phyloP scores from a whole-genome alignment of 129 eudicot genomes.

The Rutidosis leptorrhynchoides region DNA sequence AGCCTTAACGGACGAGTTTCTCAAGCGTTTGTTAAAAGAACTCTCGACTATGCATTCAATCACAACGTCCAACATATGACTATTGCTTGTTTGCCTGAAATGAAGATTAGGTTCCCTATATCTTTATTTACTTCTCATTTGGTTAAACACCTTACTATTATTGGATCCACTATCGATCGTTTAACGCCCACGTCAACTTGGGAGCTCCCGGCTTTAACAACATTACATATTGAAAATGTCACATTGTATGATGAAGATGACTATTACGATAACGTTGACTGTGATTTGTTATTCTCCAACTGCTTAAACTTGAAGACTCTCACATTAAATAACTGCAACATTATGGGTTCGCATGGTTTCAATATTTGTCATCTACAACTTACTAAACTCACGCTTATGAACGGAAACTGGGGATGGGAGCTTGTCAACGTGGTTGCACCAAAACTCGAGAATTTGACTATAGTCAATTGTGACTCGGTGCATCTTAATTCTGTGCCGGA shows the following conservation, averaged over 20 bases:
- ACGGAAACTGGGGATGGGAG: neutral
- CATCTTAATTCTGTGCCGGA: neutral
- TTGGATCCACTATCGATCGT: neutral
- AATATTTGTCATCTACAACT: neutral
- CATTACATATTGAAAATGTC: neutral
- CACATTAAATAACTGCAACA: conserved; percentile 1
- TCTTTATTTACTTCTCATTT: neutral
- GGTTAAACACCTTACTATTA: neutral
- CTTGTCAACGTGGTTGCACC: conserved; percentile 3
- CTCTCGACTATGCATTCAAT: conserved; percentile 18
- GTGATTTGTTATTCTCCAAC: conserved; percentile 14
- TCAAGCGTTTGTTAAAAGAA: conserved; percentile 5
- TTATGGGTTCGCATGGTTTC: neutral
- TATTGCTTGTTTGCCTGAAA: conserved; percentile 1
- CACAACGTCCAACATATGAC: conserved; percentile 21
- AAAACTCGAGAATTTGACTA: neutral
- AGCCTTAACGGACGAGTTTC: conserved; percentile 4
- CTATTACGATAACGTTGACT: too few relatives aligned
- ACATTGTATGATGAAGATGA: neutral
- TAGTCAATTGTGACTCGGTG: neutral
- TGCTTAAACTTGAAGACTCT: conserved; percentile 23
- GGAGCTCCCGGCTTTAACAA: neutral
- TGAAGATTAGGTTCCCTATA: neutral
- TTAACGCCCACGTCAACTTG: neutral
- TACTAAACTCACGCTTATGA: conserved; percentile 4